Evolutionary conservation across 2,329 filamentous ascomycete genomes (phyloP).

Genomic region (Eutypa lata): DNA sequence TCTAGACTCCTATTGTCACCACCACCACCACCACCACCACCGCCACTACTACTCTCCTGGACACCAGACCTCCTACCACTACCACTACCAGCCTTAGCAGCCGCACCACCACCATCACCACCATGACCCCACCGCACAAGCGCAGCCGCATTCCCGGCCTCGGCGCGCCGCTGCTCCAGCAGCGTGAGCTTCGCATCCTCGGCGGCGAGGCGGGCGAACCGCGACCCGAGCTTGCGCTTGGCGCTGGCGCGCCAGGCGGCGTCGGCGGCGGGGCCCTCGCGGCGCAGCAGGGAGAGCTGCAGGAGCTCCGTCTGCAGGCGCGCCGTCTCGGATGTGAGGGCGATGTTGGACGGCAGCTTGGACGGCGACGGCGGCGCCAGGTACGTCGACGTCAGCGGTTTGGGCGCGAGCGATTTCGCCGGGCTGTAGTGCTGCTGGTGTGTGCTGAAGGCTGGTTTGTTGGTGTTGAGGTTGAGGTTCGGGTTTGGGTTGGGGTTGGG

Average conservation of each 20-base stretch:
- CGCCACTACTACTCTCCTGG: too few species aligned
- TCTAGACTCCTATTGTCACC: constrained; percentile 39
- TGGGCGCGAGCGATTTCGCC: constrained; percentile 57
- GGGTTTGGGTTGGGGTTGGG: constrained; percentile 11
- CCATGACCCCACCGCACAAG: constrained; percentile 47
- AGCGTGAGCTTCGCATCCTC: constrained; percentile 32
- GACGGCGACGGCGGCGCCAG: constrained; percentile 60
- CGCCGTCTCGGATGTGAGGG: constrained; percentile 54
- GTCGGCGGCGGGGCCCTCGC: constrained; percentile 43
- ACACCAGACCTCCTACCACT: constrained; percentile 18
- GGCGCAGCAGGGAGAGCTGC: constrained; percentile 63
- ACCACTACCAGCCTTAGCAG: constrained; percentile 23
- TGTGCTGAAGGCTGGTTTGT: constrained; percentile 53
- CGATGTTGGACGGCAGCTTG: constrained; percentile 59
- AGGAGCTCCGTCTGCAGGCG: constrained; percentile 63
- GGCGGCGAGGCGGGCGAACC: constrained; percentile 39
- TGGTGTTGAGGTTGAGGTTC: constrained; percentile 18
- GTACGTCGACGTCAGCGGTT: constrained; percentile 56
- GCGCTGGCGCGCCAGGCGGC: constrained; percentile 57
- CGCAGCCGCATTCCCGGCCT: constrained; percentile 49
- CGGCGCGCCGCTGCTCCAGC: constrained; percentile 41
- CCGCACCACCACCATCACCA: constrained; percentile 25
- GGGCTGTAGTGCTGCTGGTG: constrained; percentile 68
- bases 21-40: constrained; percentile 21
- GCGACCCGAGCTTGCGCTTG: constrained; percentile 40